Evolutionary conservation across 768 basidiomycete species (phyloP), one percentile per base, ranked within the genome.

Genomic region (Naganishia vaughanmartiniae): DNA sequence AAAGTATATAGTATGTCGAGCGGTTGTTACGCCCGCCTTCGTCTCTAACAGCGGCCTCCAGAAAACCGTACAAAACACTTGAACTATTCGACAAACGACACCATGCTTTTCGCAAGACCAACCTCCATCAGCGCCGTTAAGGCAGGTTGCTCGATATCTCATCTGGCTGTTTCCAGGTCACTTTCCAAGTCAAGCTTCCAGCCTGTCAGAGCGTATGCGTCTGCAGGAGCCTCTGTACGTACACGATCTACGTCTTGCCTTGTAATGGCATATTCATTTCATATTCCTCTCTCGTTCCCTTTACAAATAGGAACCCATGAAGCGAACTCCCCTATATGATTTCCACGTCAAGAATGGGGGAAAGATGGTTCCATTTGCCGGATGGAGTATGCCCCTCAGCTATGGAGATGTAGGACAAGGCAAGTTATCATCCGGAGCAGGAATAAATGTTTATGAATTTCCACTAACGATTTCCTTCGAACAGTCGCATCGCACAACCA

Each of bases 291-390:
- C 30, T 15, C 34, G 19, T 31, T 63, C 24, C 34, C 9, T n/a
- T 30, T 28, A 24, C 45, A 60, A n/a, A 26, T 19, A 31, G 24
- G 57, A 87, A 85, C 82, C 60, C 39, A 28, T 87, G 36, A 79
- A 73, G 67, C 87, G 86, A 76, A 97, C 93, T 0, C 86, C 87
- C 0, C 84, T 98, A 4, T 92, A 94, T 76, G 91, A 93, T 77
- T 94, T 93, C 78, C 94, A 99, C 79, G 79, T 91, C 55, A 79
- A 73, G 28, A 69, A 87, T 72, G 84, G 90, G 80, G 95, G 89
- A 0, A 94, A 94, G 82, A 93, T 98, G 92, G 93, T 96, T 0
- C 89, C 92, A 0, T 99, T 97, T 81, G 96, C 92, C 2, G 95
- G 95, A 7, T 98, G 88, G 81, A 86, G 87, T 4, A 99, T 99